Percentiles rank a stretch among this genome's conserved stretches.
phyloP scores from a whole-genome alignment of 169 alveolate species.

The Cryptosporidium andersoni region DNA sequence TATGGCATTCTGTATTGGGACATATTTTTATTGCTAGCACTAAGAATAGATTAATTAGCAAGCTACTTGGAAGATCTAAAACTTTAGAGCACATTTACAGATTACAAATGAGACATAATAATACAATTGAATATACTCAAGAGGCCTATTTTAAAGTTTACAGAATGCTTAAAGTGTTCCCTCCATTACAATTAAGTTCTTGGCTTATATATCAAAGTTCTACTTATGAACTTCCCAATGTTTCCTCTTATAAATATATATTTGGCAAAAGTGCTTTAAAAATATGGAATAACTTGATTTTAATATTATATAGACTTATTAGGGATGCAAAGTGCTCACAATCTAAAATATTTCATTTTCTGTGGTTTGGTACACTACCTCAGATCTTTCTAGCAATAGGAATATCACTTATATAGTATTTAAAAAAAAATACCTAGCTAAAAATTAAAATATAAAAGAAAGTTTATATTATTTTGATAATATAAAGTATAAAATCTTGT shows the following conservation, averaged over 20 bases:
- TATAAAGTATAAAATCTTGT: no score
- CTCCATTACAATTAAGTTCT: slow-evolving; percentile 39
- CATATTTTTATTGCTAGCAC: neutral
- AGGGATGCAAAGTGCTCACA: slow-evolving; percentile 26
- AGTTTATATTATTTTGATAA: no score
- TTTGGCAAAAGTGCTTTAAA: neutral
- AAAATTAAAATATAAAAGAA: no score
- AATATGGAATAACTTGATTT: neutral
- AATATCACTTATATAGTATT: slow-evolving; percentile 21
- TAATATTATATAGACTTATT: slow-evolving; percentile 1
- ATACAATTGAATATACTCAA: neutral
- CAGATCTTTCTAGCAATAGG: slow-evolving; percentile 15
- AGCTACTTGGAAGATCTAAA: no score
- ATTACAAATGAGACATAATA: neutral
- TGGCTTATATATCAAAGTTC: slow-evolving; percentile 6
- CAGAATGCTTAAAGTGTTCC: slow-evolving; percentile 33
- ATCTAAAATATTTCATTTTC: slow-evolving; percentile 20
- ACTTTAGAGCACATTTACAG: neutral
- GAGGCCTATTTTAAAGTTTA: slow-evolving; percentile 1
- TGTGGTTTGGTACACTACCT: slow-evolving; percentile 32
- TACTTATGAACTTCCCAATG: no score
- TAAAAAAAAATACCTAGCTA: no score
- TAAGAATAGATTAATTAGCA: no score
- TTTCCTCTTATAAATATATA: no score
- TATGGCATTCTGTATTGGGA: slow-evolving; percentile 61